Evolutionary conservation across 2,329 filamentous ascomycete genomes (phyloP), one percentile per base, ranked within the genome.

Genomic region (Sporothrix variecibatus): DNA sequence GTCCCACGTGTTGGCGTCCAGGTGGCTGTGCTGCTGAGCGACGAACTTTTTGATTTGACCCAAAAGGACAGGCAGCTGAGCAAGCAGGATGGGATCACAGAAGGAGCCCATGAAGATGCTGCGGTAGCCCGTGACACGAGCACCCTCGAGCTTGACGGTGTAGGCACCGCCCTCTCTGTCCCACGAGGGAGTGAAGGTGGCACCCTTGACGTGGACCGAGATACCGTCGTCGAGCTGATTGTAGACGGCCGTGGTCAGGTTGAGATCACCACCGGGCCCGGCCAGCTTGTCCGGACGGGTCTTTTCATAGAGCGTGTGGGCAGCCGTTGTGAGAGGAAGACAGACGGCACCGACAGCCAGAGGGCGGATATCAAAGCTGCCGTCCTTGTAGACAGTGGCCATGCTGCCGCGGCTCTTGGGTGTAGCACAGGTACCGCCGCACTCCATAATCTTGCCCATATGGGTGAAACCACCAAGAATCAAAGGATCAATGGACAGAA

Each of bases 361-460:
- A 0, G 87, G 86, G 2, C 78, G 77, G 2, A 89, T 80, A 51
- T 88, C 85, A 72, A 89, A 89, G 1, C 77, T 79, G 0, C 85
- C 84, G 0, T 72, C 49, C 7, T 17, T 9, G 8, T 83, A 84
- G 0, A 87, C 75, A 0, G 82, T 85, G 0, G 84, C 83, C 0
- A 84, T 77, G 7, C 82, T 83, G 3, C 82, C 83, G 3, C 78
- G 78, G 0, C 83, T 82, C 74, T 88, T 88, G 0, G 87, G 87
- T 0, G 80, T 77, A 0, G 86, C 83, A 76, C 86, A 88, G 0
- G 81, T 75, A 0, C 85, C 82, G 0, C 86, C 87, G 31, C 87
- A 89, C 76, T 88, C 87, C 79, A 88, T 81, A 8, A 88, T 85
- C 80, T 89, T 88, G 8, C 87, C 87, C 85, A 89, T 87, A 76